Evolutionary conservation across 1,139 yeast species (phyloP), one percentile per base, ranked within the genome.

Genomic region (Candida sanyaensis): DNA sequence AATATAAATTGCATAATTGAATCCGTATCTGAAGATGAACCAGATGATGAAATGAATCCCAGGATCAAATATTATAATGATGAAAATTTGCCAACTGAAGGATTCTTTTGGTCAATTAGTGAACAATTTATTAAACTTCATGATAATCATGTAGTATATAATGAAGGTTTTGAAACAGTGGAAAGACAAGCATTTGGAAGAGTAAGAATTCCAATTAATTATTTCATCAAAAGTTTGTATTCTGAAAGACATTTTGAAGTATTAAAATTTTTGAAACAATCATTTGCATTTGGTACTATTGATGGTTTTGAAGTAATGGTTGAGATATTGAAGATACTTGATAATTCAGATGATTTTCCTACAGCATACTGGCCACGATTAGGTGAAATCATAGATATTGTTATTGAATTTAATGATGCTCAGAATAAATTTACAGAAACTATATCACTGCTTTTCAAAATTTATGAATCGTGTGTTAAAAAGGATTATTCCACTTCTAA

Each of bases 181-280:
- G 46, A 41, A 21, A 23, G 23, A 11, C 27, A 24, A 13, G 29
- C 42, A n/a, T 28, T 23, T 11, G 31, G 50, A 27, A 33, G 46
- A 44, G 42, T 43, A 21, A 33, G 27, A 12, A 43, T 50, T 7
- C 50, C 52, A 7, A 26, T 38, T 6, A 32, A 32, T 11, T 40
- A 50, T 9, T 48, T 44, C 37, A 42, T 47, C 3, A 48, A 50
- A n/a, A 61, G 60, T 2, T 56, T 66, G 21, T 37, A 48, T 12
- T 47, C 63, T 0, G 30, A 34, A 17, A 41, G 56, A 11, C 52
- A 52, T 41, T 55, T 57, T 37, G 46, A 54, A 17, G 38, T 55
- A 13, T 49, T 57, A 1, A 37, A 47, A 13, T 42, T 44, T 7
- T 48, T 64, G 24, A n/a, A 13, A 27, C 6, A 26, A 11, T 24